Evolutionary conservation across 2,329 filamentous ascomycete species (phyloP).

Genomic region (Mariannaea elegans): DNA sequence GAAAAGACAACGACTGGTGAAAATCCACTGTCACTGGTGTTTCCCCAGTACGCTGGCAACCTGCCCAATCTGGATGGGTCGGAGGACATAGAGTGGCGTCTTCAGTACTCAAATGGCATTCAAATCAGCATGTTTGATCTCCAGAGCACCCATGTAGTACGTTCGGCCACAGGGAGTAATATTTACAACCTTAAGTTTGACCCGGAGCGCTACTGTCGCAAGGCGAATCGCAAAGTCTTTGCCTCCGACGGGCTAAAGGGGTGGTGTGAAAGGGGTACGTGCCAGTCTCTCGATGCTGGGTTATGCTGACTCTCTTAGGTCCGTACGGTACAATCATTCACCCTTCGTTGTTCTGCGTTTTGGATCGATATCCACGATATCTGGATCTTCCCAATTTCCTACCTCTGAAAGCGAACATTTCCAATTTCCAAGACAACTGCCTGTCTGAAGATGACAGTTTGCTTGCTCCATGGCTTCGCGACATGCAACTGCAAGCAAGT

Average conservation of each 20-base stretch:
- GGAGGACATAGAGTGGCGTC: slow-evolving; percentile 38
- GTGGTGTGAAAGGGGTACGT: slow-evolving; percentile 28
- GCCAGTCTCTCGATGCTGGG: background rate
- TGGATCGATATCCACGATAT: slow-evolving; percentile 35
- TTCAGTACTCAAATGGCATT: slow-evolving; percentile 32
- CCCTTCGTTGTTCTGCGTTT: slow-evolving; percentile 35
- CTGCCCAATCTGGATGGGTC: slow-evolving; percentile 32
- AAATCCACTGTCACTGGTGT: slow-evolving; percentile 27
- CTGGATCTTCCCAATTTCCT: slow-evolving; percentile 31
- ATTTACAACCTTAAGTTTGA: slow-evolving; percentile 31
- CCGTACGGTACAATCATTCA: slow-evolving; percentile 34
- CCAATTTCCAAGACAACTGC: slow-evolving; percentile 32
- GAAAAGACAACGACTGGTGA: slow-evolving; percentile 10
- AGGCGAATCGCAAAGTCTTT: slow-evolving; percentile 30
- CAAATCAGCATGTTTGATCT: slow-evolving; percentile 38
- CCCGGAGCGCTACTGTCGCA: slow-evolving; percentile 27
- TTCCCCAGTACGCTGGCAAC: slow-evolving; percentile 36
- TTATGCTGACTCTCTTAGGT: background rate
- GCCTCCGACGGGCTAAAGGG: slow-evolving; percentile 20
- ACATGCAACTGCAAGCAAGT: slow-evolving; percentile 35
- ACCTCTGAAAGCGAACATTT: slow-evolving; percentile 28
- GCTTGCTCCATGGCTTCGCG: slow-evolving; percentile 34
- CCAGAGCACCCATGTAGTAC: slow-evolving; percentile 27
- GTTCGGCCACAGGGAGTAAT: slow-evolving; percentile 10
- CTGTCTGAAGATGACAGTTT: slow-evolving; percentile 16